A percentile compares a stretch with the other conserved stretches of the same genome.
phyloP scores from a whole-genome alignment of 192 early-diverging fungal genomes.

The Coemansia sp. region DNA sequence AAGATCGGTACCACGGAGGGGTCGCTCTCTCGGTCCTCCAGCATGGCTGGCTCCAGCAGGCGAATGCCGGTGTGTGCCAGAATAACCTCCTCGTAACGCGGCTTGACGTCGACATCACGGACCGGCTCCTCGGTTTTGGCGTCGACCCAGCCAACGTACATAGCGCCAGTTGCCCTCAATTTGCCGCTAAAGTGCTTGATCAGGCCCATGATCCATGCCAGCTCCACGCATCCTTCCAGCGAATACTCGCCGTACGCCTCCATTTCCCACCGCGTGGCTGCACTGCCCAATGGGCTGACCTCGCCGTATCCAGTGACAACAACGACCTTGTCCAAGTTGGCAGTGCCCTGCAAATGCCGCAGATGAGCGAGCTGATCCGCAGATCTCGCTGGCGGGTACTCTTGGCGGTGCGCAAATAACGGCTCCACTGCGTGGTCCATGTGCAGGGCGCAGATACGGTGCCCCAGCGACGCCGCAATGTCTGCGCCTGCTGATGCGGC shows the following conservation, averaged over 20 bases:
- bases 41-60: conserved; percentile 31
- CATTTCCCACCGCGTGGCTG: conserved; percentile 97
- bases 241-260: conserved; percentile 72
- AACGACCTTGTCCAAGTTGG: conserved; percentile 87
- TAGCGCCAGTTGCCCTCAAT: too few relatives aligned
- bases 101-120: conserved; percentile 80
- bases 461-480: conserved; percentile 2
- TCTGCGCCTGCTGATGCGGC: conserved; percentile 20
- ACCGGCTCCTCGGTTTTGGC: conserved; percentile 73
- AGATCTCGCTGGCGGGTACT: conserved; percentile 67
- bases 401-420: conserved; percentile 82
- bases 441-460: conserved; percentile 6
- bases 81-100: conserved; percentile 88
- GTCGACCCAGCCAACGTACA: conserved; percentile 80
- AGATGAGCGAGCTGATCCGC: conserved; percentile 66
- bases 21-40: conserved; percentile 74
- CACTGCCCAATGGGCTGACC: conserved; percentile 87
- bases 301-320: conserved; percentile 93
- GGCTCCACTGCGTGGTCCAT: conserved; percentile 52
- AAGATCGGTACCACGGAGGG: conserved; percentile 80
- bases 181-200: conserved; percentile 84
- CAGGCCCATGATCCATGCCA: conserved; percentile 97
- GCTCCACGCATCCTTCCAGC: conserved; percentile 76
- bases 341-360: conserved; percentile 62
- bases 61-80: conserved; percentile 81